Base-by-base conservation (phyloP, 805 yeast species). In the Hanseniaspora clermontiae region DNA sequence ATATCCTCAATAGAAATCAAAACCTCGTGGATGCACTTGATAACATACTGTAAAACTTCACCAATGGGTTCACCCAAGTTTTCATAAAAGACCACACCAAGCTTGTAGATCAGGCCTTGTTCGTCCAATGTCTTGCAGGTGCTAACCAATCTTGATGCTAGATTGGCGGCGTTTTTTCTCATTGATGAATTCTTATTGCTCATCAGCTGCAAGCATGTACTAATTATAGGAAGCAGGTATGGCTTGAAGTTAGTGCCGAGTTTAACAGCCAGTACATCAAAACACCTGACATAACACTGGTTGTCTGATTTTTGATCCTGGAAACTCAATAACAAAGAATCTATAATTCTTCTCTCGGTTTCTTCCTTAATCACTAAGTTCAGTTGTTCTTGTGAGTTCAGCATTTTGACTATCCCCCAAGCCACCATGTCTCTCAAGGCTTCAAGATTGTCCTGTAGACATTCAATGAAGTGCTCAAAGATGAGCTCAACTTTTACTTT, bases 41-140 rank as follows among this genome's bases (percentile, higher is more conserved):
- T 70, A 2, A 91, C 77, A 0, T 96, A 85, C 0, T 95, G 97
- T 48, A 93, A 72, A 2, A 89, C 97, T 53, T 89, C 96, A 0
- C 98, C 98, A 61, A 82, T 88, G 6, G 84, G 91, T 65, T 93
- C 99, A 19, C 98, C 98, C 10, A 93, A 74, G 14, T 93, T 84
- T 67, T 93, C 99, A 66, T 84, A 88, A 37, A 93, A 71, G 15
- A 90, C 82, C 24, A 85, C 77, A 5, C 89, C 82, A 55, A 91
- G 71, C 62, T 84, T 84, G 57, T 76, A 75, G 59, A 91, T 65
- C 54, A 86, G 69, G 12, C 76, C 81, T 38, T 76, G 77, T 63
- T 86, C 84, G 9, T 75, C 78, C 65, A 95, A 85, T 12, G 72
- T 65, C 61, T 78, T 78, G 49, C 91, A 73, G 1, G 80, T 83